A percentile compares a stretch with the other conserved stretches of the same genome.
Evolutionary conservation across 768 basidiomycete genomes (phyloP).

Genomic region (Vararia minispora): DNA sequence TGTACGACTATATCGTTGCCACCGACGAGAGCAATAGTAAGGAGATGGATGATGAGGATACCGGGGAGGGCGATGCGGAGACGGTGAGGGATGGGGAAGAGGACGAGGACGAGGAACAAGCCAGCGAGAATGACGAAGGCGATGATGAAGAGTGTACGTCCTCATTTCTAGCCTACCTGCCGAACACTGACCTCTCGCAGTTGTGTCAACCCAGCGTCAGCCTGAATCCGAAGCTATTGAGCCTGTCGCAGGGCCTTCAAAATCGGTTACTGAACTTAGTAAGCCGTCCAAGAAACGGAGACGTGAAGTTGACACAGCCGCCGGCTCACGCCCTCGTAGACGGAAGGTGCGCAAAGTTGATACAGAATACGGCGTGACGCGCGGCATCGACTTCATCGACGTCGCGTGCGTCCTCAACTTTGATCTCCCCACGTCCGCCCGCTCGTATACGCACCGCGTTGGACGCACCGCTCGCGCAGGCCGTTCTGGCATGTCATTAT

Average conservation of each 20-base stretch:
- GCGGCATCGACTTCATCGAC: constrained; percentile 94
- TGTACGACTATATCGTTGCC: constrained; percentile 97
- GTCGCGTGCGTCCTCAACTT: constrained; percentile 98
- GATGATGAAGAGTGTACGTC: constrained; percentile 24
- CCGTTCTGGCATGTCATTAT: constrained; percentile 82
- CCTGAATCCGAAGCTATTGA: constrained; percentile 17
- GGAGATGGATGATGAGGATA: constrained; percentile 38
- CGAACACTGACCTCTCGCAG: constrained; percentile 21
- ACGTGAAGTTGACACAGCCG: constrained; percentile 31
- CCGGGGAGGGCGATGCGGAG: too few relatives aligned
- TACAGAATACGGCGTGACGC: constrained; percentile 86
- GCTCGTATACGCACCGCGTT: constrained; percentile 89
- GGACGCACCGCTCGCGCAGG: constrained; percentile 97
- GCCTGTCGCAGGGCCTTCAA: constrained; percentile 15
- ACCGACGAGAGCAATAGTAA: constrained; percentile 76
- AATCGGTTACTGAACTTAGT: too few relatives aligned
- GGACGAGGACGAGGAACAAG: constrained; percentile 27
- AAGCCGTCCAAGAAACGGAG: constrained; percentile 43
- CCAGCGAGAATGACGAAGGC: constrained; percentile 28
- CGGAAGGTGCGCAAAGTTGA: constrained; percentile 39
- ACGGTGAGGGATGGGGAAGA: too few relatives aligned
- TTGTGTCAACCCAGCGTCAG: constrained; percentile 40
- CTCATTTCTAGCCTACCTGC: constrained; percentile 1
- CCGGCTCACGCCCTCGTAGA: constrained; percentile 28
- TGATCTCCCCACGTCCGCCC: constrained; percentile 82